A percentile compares a stretch with the other conserved stretches of the same genome.
phyloP scores from a whole-genome alignment of 2,329 filamentous ascomycete genomes.

The Colletotrichum sublineola region DNA sequence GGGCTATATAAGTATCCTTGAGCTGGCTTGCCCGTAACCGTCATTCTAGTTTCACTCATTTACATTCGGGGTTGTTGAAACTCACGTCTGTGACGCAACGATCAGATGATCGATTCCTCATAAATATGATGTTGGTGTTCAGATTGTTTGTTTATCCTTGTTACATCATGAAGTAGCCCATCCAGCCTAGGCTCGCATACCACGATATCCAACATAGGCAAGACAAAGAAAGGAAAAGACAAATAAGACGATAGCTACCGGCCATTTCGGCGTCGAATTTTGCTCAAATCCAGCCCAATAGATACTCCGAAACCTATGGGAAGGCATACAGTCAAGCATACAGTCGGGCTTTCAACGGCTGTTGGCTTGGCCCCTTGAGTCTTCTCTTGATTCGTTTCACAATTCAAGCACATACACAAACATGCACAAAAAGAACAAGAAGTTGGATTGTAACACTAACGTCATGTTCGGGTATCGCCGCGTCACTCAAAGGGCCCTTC shows the following conservation, averaged over 20 bases:
- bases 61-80: neutral
- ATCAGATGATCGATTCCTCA: neutral
- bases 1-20: neutral
- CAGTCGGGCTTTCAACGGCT: neutral
- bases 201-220: constrained; percentile 22
- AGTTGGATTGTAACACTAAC: neutral
- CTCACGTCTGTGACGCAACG: neutral
- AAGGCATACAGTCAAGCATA: constrained; percentile 38
- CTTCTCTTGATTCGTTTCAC: neutral
- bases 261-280: neutral
- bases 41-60: neutral
- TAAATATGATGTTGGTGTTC: constrained; percentile 27
- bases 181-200: constrained; percentile 42
- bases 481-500: neutral
- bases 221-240: constrained; percentile 29
- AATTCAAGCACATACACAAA: neutral
- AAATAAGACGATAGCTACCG: constrained; percentile 41
- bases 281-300: rapidly evolving
- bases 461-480: neutral
- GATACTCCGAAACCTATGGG: neutral
- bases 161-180: neutral
- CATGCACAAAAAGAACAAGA: neutral
- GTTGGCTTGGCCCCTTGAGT: neutral
- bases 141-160: neutral
- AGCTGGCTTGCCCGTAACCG: neutral